Evolutionary conservation across 1,139 yeast species (phyloP).

Genomic region (Kazachstania sp.): DNA sequence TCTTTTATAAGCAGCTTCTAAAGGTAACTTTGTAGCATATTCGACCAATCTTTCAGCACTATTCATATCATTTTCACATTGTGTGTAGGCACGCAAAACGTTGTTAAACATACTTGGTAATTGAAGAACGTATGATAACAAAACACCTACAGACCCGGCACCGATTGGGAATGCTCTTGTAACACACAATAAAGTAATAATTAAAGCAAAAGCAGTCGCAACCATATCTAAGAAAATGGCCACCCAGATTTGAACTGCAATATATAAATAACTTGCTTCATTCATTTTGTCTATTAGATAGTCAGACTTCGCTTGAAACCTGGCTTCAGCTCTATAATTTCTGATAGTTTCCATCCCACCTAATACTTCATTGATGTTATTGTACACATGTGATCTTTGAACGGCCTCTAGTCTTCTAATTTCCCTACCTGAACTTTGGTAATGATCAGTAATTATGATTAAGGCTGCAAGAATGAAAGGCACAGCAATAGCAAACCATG

Average conservation of each 20-base stretch:
- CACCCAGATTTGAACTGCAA: conserved; percentile 75
- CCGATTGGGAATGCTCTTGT: conserved; percentile 54
- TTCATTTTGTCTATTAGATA: conserved; percentile 52
- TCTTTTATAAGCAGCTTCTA: conserved; percentile 50
- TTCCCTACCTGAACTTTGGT: conserved; percentile 73
- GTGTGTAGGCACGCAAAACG: conserved; percentile 49
- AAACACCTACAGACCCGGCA: conserved; percentile 67
- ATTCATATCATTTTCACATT: conserved; percentile 74
- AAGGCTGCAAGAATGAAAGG: conserved; percentile 44
- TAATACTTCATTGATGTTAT: conserved; percentile 67
- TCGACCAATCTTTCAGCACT: conserved; percentile 74
- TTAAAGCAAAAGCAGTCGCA: conserved; percentile 39
- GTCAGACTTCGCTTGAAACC: conserved; percentile 47
- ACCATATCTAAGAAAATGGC: conserved; percentile 52
- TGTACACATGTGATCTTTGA: conserved; percentile 67
- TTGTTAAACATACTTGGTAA: conserved; percentile 46
- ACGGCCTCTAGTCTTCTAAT: conserved; percentile 74
- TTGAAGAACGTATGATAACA: conserved; percentile 53
- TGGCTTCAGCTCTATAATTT: conserved; percentile 45
- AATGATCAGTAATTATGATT: conserved; percentile 49
- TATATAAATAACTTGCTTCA: conserved; percentile 58
- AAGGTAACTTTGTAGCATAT: conserved; percentile 61
- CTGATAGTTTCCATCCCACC: conserved; percentile 65
- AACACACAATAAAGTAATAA: conserved; percentile 55
- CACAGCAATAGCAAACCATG: conserved; percentile 68